Evolutionary conservation across 352 stramenopile species (phyloP).

Genomic region (Plasmopara viticola): DNA sequence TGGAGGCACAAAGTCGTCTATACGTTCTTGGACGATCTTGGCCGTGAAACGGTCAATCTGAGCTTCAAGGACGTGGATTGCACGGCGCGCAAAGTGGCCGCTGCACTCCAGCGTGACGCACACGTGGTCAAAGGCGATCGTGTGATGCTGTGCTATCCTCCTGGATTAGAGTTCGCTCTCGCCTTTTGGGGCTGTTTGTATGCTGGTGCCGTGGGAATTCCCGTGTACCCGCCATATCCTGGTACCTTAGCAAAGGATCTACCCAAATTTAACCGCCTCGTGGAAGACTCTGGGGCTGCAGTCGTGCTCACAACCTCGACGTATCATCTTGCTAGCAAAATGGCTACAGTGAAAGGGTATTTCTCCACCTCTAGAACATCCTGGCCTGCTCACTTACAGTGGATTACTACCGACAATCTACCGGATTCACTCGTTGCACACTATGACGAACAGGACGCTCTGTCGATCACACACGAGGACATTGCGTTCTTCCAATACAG

Average conservation of each 20-base stretch:
- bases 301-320: constrained; percentile 71
- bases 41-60: constrained; percentile 58
- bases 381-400: constrained; percentile 62
- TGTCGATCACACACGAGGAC: constrained; percentile 42
- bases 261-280: constrained; percentile 73
- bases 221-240: constrained; percentile 73
- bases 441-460: constrained; percentile 40
- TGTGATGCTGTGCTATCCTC: constrained; percentile 72
- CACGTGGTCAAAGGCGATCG: constrained; percentile 54
- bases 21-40: constrained; percentile 72
- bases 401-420: constrained; percentile 65
- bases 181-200: constrained; percentile 79
- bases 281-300: constrained; percentile 55
- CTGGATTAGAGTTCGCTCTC: constrained; percentile 67
- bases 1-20: constrained; percentile 68
- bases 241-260: constrained; percentile 67
- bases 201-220: constrained; percentile 59
- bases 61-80: constrained; percentile 65
- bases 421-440: constrained; percentile 40
- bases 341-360: constrained; percentile 73
- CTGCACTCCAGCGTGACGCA: constrained; percentile 45
- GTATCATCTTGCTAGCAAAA: constrained; percentile 74
- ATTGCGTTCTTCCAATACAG: constrained; percentile 85
- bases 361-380: constrained; percentile 51
- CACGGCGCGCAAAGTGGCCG: constrained; percentile 54